Evolutionary conservation across 352 stramenopile genomes (phyloP).

Genomic region (Blastocystis sp.): DNA sequence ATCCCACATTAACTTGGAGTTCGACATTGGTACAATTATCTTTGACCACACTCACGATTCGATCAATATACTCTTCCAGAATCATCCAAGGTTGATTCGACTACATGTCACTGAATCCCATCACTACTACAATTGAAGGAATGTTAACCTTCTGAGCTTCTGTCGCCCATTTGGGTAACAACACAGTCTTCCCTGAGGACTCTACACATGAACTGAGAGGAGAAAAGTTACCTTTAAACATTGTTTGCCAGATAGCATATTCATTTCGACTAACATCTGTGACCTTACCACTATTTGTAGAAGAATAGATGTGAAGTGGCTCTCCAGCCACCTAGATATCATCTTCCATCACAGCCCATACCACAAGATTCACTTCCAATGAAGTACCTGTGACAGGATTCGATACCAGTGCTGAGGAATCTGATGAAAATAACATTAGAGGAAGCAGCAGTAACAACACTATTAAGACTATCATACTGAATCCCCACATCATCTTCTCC

Average conservation of each 20-base stretch:
- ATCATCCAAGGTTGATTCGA: slow-evolving; percentile 46
- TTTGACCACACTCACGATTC: neutral
- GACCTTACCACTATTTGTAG: neutral
- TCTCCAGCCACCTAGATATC: neutral
- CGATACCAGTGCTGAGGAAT: slow-evolving; percentile 59
- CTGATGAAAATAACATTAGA: slow-evolving; percentile 64
- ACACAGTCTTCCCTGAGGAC: neutral
- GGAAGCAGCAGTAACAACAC: slow-evolving; percentile 55
- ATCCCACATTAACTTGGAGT: neutral
- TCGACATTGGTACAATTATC: neutral
- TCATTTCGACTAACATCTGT: neutral
- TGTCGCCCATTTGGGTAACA: slow-evolving; percentile 43
- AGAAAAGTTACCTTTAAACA: slow-evolving; percentile 18
- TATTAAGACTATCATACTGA: slow-evolving; percentile 55
- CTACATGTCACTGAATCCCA: neutral
- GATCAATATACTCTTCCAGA: slow-evolving; percentile 44
- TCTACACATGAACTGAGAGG: neutral
- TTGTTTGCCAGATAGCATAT: slow-evolving; percentile 24
- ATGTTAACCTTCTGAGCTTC: slow-evolving; percentile 21
- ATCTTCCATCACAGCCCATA: neutral
- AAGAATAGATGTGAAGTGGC: slow-evolving; percentile 47
- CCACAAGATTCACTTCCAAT: slow-evolving; percentile 6
- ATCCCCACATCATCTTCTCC: slow-evolving; percentile 57
- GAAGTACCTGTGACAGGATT: slow-evolving; percentile 43
- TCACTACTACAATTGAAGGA: slow-evolving; percentile 8